Conservation (phyloP, 2,329 filamentous ascomycete genomes). For the Aspergillus melleus region DNA sequence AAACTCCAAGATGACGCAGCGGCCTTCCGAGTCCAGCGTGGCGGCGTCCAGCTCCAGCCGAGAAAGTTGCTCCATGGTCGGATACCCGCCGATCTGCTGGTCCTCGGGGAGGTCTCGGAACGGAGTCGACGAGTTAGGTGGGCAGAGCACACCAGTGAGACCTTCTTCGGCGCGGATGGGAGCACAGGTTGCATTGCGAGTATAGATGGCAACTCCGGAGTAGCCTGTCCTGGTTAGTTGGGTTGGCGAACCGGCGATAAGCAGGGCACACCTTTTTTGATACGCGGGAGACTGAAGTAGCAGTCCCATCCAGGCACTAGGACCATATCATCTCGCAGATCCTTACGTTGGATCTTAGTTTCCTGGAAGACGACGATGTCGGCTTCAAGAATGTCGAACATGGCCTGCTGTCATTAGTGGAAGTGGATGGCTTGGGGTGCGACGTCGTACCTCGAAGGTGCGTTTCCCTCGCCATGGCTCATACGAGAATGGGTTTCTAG, state of each 20-base stretch:
- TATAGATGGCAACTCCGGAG: slow-evolving; percentile 94
- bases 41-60: slow-evolving; percentile 64
- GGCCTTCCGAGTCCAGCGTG: slow-evolving; percentile 82
- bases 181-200: slow-evolving; percentile 77
- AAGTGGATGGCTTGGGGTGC: background rate
- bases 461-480: slow-evolving; percentile 75
- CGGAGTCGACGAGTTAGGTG: slow-evolving; percentile 67
- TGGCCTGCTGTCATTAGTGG: slow-evolving; percentile 55
- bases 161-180: slow-evolving; percentile 93
- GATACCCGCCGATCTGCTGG: slow-evolving; percentile 87
- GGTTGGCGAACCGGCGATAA: background rate
- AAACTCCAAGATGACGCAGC: slow-evolving; percentile 89
- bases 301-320: slow-evolving; percentile 93
- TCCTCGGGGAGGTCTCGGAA: slow-evolving; percentile 74
- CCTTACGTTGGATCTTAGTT: slow-evolving; percentile 92
- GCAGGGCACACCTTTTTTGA: slow-evolving; percentile 76
- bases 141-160: slow-evolving; percentile 76
- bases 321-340: slow-evolving; percentile 93
- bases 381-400: slow-evolving; percentile 91
- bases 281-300: slow-evolving; percentile 86
- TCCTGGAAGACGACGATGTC: slow-evolving; percentile 97
- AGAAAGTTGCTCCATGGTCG: slow-evolving; percentile 65
- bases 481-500: slow-evolving; percentile 78
- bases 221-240: slow-evolving; percentile 63
- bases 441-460: slow-evolving; percentile 62